These are phyloP conservation scores for Mortierella sp. DNA, from an alignment of 371 early-diverging fungal species.

Conservation along the genomic window DNA sequence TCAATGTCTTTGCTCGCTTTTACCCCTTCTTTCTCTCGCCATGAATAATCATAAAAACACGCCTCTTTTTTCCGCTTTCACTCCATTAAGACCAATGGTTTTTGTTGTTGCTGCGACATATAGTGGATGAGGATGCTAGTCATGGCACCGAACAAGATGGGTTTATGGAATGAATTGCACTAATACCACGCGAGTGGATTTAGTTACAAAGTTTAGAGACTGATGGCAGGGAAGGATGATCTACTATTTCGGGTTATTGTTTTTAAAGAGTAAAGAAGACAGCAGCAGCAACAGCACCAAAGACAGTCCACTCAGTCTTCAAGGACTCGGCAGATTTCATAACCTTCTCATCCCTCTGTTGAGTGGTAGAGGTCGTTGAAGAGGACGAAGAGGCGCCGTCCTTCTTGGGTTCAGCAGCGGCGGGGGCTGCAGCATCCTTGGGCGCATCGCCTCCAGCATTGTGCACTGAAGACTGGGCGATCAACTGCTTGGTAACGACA, in stretches of 20 bases:
- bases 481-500: background rate
- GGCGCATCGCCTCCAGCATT: background rate
- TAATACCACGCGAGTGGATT: no score
- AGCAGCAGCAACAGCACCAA: conserved; percentile 12
- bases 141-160: no score
- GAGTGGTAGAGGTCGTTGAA: background rate
- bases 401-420: background rate
- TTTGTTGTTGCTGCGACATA: no score
- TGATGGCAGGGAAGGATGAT: background rate
- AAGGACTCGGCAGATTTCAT: conserved; percentile 20
- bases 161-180: no score
- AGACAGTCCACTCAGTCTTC: conserved; percentile 27
- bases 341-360: background rate
- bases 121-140: no score
- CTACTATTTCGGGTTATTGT: background rate
- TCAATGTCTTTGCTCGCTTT: background rate
- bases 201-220: no score
- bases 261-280: conserved; percentile 22
- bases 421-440: background rate
- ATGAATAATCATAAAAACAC: background rate
- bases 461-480: background rate
- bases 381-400: background rate
- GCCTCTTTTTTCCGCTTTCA: background rate
- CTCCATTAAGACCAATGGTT: background rate
- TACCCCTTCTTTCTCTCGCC: background rate